Base-by-base conservation (phyloP, 441 rosid genomes). In the Metrosideros polymorpha region DNA sequence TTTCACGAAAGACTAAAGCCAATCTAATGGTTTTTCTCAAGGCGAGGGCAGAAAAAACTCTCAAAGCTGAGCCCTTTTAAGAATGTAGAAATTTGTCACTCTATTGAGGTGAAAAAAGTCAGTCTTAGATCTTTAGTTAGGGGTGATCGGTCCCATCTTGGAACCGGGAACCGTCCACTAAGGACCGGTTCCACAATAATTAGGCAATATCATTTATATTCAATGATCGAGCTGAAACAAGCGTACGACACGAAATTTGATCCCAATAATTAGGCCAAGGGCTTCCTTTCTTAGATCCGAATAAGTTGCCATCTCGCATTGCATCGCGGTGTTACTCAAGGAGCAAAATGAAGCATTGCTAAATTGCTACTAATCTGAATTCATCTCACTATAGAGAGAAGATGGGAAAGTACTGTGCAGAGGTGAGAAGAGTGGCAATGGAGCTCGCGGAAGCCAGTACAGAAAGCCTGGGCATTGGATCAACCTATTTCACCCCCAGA, bases 391-490 rank as follows among this genome's bases (percentile, higher is more conserved):
- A 42, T 84, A 94, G 97, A 87, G 93, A 92, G 90, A 91, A 88
- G 75, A 93, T 95, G 94, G 95, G 94, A 2, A 90, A 89, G 61
- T 92, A 90, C 47, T 88, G 92, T 51, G 84, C 53, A 30, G 92
- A 91, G 89, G 90, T 87, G 82, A 90, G 86, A 88, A 90, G 91
- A 83, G 83, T 92, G 75, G 91, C 92, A 22, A 18, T 93, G 54
- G 94, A 93, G 85, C 82, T 92, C 56, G 89, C 88, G 92, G 89
- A 88, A 54, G 94, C 93, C 17, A 89, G 92, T 13, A 93, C 92
- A 1, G 93, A 94, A 89, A 88, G 93, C 87, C 89, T 95, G 18
- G 96, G 93, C n/a, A 42, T 96, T 63, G 92, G 92, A 35, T 89
- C 90, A 71, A 85, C 87, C 8, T 88, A 91, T 91, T 4, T 93